Evolutionary conservation across 164 flowering plant genomes (phyloP), one percentile per base, ranked within the genome.

Genomic region (Liquidambar formosana): DNA sequence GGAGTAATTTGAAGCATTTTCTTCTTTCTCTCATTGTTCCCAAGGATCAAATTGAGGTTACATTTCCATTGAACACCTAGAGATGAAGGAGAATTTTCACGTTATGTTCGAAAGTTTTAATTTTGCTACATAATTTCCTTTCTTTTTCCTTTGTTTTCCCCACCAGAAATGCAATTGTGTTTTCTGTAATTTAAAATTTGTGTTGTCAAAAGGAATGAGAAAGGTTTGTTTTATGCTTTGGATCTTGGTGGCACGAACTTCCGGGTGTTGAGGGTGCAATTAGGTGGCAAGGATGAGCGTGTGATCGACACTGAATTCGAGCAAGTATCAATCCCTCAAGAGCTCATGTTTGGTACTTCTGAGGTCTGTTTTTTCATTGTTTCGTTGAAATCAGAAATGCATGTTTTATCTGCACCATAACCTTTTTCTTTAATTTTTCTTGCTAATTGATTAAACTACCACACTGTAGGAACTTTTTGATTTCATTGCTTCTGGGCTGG

Each of bases 161-260:
- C 41, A 33, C 41, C 41, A 33, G 6, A 33, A 33, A 33, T 33
- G n/a, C 25, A 28, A 57, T 10, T 9, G 18, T 53, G 21, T 11
- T 21, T 25, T 43, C 14, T 46, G 51, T 63, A 28, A 33, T 22
- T 62, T 62, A 48, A 44, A 21, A 18, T 45, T 44, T 48, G 22
- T 41, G 10, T 38, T 57, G 43, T 75, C 27, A n/a, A 64, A 71
- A 94, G 99, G 81, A 81, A 91, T 65, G 97, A 94, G 87, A 74
- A 86, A 53, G 99, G 99, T 3, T 74, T 91, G 78, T 91, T 76
- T 69, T 94, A 90, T 78, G 97, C 94, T 8, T 71, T 92, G 85
- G 99, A 94, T 84, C 97, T 94, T 64, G 97, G 97, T 4, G 99
- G 99, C 21, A 94, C 97, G 2, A 94, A 94, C 65, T 94, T 94